phyloP scores from a whole-genome alignment of 768 basidiomycete genomes.

The Cystobasidium onofrii region DNA sequence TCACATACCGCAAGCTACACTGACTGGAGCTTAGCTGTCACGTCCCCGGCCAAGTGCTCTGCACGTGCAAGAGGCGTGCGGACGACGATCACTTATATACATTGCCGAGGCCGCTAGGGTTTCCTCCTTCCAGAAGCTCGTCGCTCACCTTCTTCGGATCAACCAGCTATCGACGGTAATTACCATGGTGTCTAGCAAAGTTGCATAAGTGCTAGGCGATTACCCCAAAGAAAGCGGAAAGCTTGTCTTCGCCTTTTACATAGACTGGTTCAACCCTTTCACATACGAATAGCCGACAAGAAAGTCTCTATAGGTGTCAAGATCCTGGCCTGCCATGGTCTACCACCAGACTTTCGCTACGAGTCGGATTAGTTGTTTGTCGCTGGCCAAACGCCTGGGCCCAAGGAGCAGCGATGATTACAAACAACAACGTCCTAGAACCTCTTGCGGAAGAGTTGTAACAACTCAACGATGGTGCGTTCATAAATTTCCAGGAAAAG shows the following conservation, averaged over 20 bases:
- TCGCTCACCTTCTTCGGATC: not conserved
- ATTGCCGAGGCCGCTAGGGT: too few species aligned
- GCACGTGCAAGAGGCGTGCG: too few species aligned
- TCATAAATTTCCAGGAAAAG: not conserved
- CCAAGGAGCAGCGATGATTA: constrained; percentile 27
- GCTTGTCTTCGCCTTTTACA: constrained; percentile 41
- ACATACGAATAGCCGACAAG: constrained; percentile 41
- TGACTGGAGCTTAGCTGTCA: too few species aligned
- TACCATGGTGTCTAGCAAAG: not conserved
- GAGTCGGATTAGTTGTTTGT: constrained; percentile 33
- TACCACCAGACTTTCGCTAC: constrained; percentile 35
- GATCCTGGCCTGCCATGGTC: constrained; percentile 35
- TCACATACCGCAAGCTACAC: too few species aligned
- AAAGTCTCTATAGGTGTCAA: constrained; percentile 38
- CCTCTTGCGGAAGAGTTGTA: constrained; percentile 32
- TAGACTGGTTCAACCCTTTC: constrained; percentile 44
- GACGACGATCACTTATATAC: too few species aligned
- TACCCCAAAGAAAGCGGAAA: constrained; percentile 10
- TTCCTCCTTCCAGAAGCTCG: not conserved
- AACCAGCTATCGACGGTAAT: not conserved
- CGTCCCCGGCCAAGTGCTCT: too few species aligned
- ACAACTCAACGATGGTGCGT: constrained; percentile 3
- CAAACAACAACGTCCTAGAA: constrained; percentile 34
- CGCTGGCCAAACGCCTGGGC: constrained; percentile 35
- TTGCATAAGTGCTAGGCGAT: not conserved